These are phyloP conservation scores for Fusarium transvaalense DNA, from an alignment of 2,329 filamentous ascomycete species.

Conservation along the genomic window DNA sequence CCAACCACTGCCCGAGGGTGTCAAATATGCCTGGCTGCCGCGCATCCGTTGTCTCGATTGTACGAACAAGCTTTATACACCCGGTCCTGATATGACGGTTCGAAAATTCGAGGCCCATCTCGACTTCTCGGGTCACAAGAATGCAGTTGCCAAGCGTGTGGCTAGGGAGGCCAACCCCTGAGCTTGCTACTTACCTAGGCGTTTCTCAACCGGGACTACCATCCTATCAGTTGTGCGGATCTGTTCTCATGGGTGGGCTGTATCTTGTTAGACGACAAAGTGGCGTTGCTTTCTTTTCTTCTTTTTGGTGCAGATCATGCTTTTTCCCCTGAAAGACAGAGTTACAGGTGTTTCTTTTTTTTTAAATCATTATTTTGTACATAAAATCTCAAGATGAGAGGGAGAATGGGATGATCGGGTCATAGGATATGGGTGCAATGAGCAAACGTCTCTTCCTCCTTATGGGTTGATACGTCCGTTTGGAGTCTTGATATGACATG, in stretches of 20 bases:
- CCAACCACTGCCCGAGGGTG: conserved; percentile 68
- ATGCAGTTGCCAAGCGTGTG: conserved; percentile 66
- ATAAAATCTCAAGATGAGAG: conserved; percentile 23
- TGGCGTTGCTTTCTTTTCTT: conserved; percentile 29
- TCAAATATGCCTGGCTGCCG: conserved; percentile 86
- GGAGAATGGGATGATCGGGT: conserved; percentile 21
- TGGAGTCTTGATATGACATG: conserved; percentile 32
- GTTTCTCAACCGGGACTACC: conserved; percentile 1
- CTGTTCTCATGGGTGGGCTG: conserved; percentile 11
- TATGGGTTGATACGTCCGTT: conserved; percentile 26
- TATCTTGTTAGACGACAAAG: conserved; percentile 32
- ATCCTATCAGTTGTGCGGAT: background rate
- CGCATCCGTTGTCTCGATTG: conserved; percentile 94
- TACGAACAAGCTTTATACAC: conserved; percentile 92
- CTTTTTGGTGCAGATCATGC: conserved; percentile 13
- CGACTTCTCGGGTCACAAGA: conserved; percentile 83
- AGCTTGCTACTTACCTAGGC: conserved; percentile 3
- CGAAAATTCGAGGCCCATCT: conserved; percentile 95
- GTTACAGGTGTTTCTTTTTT: conserved; percentile 19
- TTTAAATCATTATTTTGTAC: conserved; percentile 26
- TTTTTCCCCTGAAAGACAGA: conserved; percentile 24
- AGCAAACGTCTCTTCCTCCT: conserved; percentile 12
- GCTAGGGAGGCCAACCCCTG: conserved; percentile 41
- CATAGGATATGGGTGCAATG: conserved; percentile 16
- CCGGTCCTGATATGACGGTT: conserved; percentile 85